A percentile compares a stretch with the other conserved stretches of the same genome.
These are phyloP conservation scores for Cyberlindnera saturnus DNA, from an alignment of 805 yeast species.

Conservation along the genomic window DNA sequence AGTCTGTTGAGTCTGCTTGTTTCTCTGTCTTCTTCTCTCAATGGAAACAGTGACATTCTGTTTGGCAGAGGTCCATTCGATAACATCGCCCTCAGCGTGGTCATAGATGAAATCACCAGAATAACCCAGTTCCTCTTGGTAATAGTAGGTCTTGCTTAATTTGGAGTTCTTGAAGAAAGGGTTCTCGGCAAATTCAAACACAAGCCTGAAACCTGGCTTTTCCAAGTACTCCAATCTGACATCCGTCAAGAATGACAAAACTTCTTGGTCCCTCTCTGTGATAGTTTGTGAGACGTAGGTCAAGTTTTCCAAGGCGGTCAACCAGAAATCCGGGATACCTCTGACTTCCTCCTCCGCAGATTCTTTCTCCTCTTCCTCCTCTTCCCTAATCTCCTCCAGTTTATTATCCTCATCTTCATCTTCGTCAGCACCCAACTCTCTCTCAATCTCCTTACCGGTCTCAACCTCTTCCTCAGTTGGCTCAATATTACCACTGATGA, in stretches of 20 bases:
- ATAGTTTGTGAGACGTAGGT: slow-evolving; percentile 76
- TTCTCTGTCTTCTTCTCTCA: slow-evolving; percentile 95
- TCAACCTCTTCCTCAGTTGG: slow-evolving; percentile 76
- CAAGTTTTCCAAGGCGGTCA: slow-evolving; percentile 88
- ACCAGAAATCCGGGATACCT: slow-evolving; percentile 96
- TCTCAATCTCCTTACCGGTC: slow-evolving; percentile 68
- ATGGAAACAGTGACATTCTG: slow-evolving; percentile 78
- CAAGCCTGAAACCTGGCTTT: slow-evolving; percentile 82
- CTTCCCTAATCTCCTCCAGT: slow-evolving; percentile 25
- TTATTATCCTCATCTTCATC: slow-evolving; percentile 32
- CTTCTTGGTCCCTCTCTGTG: slow-evolving; percentile 85
- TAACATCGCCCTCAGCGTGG: slow-evolving; percentile 87
- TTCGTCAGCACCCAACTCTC: slow-evolving; percentile 42
- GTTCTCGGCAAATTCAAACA: slow-evolving; percentile 74
- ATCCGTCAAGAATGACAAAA: slow-evolving; percentile 61
- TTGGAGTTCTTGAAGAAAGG: slow-evolving; percentile 68
- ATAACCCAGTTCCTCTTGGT: slow-evolving; percentile 89
- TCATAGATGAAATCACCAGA: slow-evolving; percentile 96
- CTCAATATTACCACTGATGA: slow-evolving; percentile 66
- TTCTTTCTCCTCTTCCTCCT: slow-evolving; percentile 37
- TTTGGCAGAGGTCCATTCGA: slow-evolving; percentile 78
- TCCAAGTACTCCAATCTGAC: slow-evolving; percentile 74
- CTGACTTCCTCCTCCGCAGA: slow-evolving; percentile 37
- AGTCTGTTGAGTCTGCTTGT: slow-evolving; percentile 92
- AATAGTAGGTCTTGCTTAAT: slow-evolving; percentile 82